Base-by-base conservation (phyloP, 2,329 filamentous ascomycete species). In the Chaetomiaceae sp. region DNA sequence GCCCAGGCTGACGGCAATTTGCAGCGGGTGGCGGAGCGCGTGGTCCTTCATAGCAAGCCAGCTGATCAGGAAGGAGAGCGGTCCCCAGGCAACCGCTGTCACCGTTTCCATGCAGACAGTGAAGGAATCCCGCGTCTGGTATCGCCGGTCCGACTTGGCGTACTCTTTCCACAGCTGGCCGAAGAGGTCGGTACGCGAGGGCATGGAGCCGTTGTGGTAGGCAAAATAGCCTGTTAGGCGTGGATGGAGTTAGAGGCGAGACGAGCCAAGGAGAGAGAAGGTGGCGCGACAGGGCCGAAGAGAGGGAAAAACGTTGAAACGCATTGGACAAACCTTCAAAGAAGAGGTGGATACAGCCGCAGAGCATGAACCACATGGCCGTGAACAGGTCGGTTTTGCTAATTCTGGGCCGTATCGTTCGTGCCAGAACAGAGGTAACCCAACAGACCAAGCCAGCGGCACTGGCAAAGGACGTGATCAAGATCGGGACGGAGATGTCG, bases 281-380 rank as follows among this genome's bases (percentile, higher is more conserved):
- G n/a, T n/a, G n/a, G n/a, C n/a, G n/a, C n/a, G n/a, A n/a, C n/a
- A n/a, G n/a, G n/a, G n/a, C n/a, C n/a, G n/a, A n/a, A n/a, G n/a
- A n/a, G n/a, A n/a, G n/a, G n/a, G n/a, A n/a, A 9, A 12, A 27
- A 37, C 13, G 16, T 6, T 8, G 17, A 31, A 10, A 12, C 19
- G 8, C n/a, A 7, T n/a, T 23, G n/a, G 16, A 39, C 41, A 25
- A 16, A 38, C 76, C 73, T 59, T 76, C 72, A 34, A 75, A 68
- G 56, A 71, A 66, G 19, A 71, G 46, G 55, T 73, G 70, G 53
- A 73, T 73, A 55, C 58, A 77, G 65, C 70, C 78, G 76, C 85
- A 87, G 13, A 92, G 73, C 19, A 85, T 76, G 66, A 91, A 91
- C 88, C 88, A 51, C 41, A 53, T 30, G 40, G 49, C 45, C 2